Percentiles rank a stretch among this genome's conserved stretches.
Evolutionary conservation across 2,329 filamentous ascomycete species (phyloP).

Genomic region (Trichoderma harzianum): DNA sequence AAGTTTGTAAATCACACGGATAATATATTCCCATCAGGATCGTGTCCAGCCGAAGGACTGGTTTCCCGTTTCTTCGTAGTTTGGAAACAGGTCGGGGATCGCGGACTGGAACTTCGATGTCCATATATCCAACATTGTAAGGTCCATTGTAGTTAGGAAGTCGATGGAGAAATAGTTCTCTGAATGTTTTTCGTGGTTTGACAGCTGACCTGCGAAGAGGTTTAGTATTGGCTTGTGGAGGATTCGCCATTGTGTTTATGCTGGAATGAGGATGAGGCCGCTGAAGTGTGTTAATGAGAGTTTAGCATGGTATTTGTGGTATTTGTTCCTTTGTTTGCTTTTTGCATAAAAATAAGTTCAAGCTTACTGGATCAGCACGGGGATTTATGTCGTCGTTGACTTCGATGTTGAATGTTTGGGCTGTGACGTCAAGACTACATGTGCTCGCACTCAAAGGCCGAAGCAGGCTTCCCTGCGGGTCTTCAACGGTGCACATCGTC

Average conservation of each 20-base stretch:
- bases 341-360: background rate
- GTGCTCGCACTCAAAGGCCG: background rate
- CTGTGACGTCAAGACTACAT: constrained; percentile 10
- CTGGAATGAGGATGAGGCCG: too few relatives aligned
- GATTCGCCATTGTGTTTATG: background rate
- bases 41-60: constrained; percentile 47
- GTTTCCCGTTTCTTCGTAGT: constrained; percentile 38
- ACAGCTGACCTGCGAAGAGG: constrained; percentile 23
- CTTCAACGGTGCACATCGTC: background rate
- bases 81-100: constrained; percentile 39
- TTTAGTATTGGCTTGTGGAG: background rate
- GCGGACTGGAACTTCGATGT: constrained; percentile 59
- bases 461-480: constrained; percentile 10
- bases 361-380: background rate
- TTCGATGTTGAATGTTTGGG: background rate
- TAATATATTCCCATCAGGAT: constrained; percentile 66
- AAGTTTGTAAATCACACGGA: constrained; percentile 46
- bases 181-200: constrained; percentile 30
- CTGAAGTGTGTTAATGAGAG: background rate
- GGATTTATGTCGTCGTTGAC: background rate
- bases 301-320: background rate
- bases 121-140: constrained; percentile 65
- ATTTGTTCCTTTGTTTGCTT: background rate
- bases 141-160: constrained; percentile 63
- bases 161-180: constrained; percentile 40